These are phyloP conservation scores for Rhynchospora breviuscula DNA, from an alignment of 176 grass and related monocot species.

Conservation along the genomic window DNA sequence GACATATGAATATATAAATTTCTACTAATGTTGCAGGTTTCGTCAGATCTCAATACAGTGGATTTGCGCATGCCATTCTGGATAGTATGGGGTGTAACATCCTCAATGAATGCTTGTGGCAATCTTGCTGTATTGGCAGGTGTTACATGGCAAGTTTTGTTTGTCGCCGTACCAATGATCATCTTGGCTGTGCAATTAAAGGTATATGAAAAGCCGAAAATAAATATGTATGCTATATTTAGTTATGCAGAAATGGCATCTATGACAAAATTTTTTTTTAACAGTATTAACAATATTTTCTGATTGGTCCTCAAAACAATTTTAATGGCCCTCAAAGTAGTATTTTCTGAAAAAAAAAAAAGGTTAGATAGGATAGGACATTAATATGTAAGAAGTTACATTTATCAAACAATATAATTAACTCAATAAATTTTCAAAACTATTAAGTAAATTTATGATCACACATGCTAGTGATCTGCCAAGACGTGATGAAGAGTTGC, in stretches of 20 bases:
- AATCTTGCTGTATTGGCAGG: conserved; percentile 81
- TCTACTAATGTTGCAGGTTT: conserved; percentile 46
- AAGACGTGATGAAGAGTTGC: too few relatives aligned
- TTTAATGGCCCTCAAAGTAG: too few relatives aligned
- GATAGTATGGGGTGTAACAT: conserved; percentile 38
- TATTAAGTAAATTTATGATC: too few relatives aligned
- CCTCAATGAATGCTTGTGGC: conserved; percentile 59
- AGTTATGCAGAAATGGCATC: neutral
- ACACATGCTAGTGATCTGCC: too few relatives aligned
- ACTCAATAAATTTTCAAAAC: too few relatives aligned
- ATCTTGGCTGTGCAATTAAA: conserved; percentile 60
- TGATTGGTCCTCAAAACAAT: too few relatives aligned
- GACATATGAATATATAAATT: neutral
- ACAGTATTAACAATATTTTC: too few relatives aligned
- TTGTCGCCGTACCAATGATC: conserved; percentile 56
- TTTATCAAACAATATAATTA: too few relatives aligned
- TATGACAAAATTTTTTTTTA: too few relatives aligned
- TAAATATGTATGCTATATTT: neutral
- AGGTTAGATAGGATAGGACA: too few relatives aligned
- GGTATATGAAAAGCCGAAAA: conserved; percentile 23
- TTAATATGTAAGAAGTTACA: too few relatives aligned
- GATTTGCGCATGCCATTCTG: conserved; percentile 82
- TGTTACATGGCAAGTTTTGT: conserved; percentile 93
- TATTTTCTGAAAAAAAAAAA: too few relatives aligned
- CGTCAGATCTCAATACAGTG: conserved; percentile 71